Evolutionary conservation across 2,329 filamentous ascomycete genomes (phyloP).

Genomic region (Aspergillus sp.): DNA sequence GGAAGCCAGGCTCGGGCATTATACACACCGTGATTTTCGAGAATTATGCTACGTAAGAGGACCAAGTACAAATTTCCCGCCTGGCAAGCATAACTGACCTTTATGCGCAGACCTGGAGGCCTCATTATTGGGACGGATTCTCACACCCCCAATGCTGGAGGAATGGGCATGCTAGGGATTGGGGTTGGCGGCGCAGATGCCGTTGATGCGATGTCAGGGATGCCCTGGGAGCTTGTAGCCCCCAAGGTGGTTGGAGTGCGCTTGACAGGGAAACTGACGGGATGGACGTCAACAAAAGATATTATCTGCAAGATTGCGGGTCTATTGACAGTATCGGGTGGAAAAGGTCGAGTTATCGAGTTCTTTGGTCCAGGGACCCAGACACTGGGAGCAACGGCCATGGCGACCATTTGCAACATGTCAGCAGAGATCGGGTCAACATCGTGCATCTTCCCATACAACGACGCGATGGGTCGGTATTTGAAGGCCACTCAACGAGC

Average conservation of each 20-base stretch:
- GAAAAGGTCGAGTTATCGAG: conserved; percentile 73
- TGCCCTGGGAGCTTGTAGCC: conserved; percentile 94
- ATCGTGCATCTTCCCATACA: conserved; percentile 92
- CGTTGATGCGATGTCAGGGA: conserved; percentile 92
- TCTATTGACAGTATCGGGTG: conserved; percentile 92
- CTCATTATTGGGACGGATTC: conserved; percentile 94
- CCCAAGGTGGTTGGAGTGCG: conserved; percentile 54
- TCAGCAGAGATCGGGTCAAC: conserved; percentile 65
- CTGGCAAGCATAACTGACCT: neutral
- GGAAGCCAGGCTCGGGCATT: conserved; percentile 39
- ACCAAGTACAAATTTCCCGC: neutral
- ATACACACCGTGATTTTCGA: conserved; percentile 45
- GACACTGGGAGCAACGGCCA: conserved; percentile 72
- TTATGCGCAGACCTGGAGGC: conserved; percentile 68
- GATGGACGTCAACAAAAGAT: conserved; percentile 91
- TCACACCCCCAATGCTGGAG: conserved; percentile 91
- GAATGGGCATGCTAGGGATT: conserved; percentile 88
- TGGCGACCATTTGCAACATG: conserved; percentile 74
- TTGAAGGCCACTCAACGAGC: conserved; percentile 81
- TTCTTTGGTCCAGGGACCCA: conserved; percentile 65
- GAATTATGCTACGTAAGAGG: conserved; percentile 36
- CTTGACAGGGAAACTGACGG: conserved; percentile 54
- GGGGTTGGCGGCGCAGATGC: conserved; percentile 96
- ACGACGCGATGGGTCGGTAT: conserved; percentile 94
- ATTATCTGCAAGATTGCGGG: conserved; percentile 95